Base-by-base conservation (phyloP, 2,329 filamentous ascomycete genomes). In the Diaporthe destruens region DNA sequence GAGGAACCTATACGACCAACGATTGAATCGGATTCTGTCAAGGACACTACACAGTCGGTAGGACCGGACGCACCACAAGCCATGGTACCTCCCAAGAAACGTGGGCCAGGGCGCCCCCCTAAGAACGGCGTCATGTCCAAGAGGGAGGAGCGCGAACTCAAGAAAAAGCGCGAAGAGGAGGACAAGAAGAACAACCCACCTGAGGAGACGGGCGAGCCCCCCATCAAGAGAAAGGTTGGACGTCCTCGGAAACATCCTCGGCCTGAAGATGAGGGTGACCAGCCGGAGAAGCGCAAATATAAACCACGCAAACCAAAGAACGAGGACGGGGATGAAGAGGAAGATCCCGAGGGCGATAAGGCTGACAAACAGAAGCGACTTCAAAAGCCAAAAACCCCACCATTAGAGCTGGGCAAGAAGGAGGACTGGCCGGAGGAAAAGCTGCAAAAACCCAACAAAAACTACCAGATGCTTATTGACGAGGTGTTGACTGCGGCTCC, bases 81-180 rank as follows among this genome's bases (percentile, higher is more conserved):
- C 14, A 76, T 82, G 29, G 77, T 84, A 73, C 82, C 89, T 39
- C 88, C 89, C 36, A 92, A 90, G 81, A 91, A 92, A 75, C 90
- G 93, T 76, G 93, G 93, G 18, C 93, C 93, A 12, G 93, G 93
- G n/a, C 86, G 93, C 69, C 93, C 93, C 25, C 93, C 93, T 0
- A 95, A 95, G 83, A 93, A 95, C 78, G 93, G 93, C 36, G 88
- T 94, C 79, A 94, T 95, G 90, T 95, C 93, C 1, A 95, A 95
- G 82, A 87, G 93, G 71, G 92, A 95, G 77, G 87, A 91, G 76
- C 86, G 90, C 23, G 80, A 90, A 61, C 86, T 91, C 9, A 90
- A 91, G 82, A 92, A 91, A 80, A 84, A 87, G 73, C 81, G 84
- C 53, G 84, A 86, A 75, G 87, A 88, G 74, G 81, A 81, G 76